Base-by-base conservation (phyloP, 2,329 filamentous ascomycete genomes). In the Botrytis fragariae region DNA sequence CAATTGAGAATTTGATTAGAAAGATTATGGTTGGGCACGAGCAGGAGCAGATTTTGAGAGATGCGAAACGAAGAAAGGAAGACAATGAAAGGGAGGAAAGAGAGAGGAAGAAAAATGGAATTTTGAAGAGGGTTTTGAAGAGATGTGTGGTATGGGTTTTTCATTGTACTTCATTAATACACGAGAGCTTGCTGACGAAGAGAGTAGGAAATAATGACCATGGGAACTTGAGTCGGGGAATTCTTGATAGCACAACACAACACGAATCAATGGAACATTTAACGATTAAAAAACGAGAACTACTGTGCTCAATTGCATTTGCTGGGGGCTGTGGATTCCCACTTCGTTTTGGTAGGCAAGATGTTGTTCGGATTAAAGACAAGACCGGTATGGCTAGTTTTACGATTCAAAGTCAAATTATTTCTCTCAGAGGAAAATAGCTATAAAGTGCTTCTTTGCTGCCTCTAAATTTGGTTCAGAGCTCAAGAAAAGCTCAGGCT, bases 61-160 rank as follows among this genome's bases (percentile, higher is more conserved):
- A 54, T 39, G 32, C 35, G 45, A 51, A 14, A 32, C 35, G 57
- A 3, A 64, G 35, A 32, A 63, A 39, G 18, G 57, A 62, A 45
- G 69, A 64, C 14, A 44, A 71, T 29, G 59, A 39, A 18, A 37
- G 32, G 22, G 70, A 29, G 14, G 62, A 59, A 10, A 45, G 42
- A 22, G 62, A 44, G 0, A 44, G 35, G 25, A 72, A 72, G 25
- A 68, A 67, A 14, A 44, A 35, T n/a, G 48, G 70, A 2, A 18
- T 67, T 18, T 42, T 72, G 32, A 72, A 60, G 29, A 72, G 70
- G 16, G 6, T 32, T 45, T 48, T 42, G 16, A 72, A 57, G 39
- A 68, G 48, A 59, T 68, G 37, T 39, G 25, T 29, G 39, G 70
- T 67, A 48, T 59, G 51, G n/a, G 22, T 42, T 10, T 69, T 48